Percentiles rank a stretch among this genome's conserved stretches.
These are phyloP conservation scores for Cercospora brassicicola DNA, from an alignment of 2,329 filamentous ascomycete genomes.

Conservation along the genomic window DNA sequence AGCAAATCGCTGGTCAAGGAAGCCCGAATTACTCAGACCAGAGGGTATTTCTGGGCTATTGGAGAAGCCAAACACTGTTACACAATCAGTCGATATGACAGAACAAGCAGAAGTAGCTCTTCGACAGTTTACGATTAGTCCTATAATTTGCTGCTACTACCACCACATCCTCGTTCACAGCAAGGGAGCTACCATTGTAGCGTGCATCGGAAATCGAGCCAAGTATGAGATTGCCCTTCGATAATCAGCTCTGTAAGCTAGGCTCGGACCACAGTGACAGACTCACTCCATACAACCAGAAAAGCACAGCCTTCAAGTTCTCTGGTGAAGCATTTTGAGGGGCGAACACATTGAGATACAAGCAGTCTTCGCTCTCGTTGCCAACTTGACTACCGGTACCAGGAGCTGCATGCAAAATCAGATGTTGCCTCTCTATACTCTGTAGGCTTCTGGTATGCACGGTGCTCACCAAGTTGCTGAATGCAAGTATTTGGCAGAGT, in stretches of 20 bases:
- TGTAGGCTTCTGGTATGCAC: too few relatives aligned
- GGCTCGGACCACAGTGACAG: slow-evolving; percentile 34
- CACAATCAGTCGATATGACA: not conserved
- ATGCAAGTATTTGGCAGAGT: not conserved
- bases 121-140: slow-evolving; percentile 30
- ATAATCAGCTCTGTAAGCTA: slow-evolving; percentile 24
- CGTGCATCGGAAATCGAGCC: slow-evolving; percentile 17
- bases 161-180: slow-evolving; percentile 40
- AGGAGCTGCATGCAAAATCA: not conserved
- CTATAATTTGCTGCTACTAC: slow-evolving; percentile 40
- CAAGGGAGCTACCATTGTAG: slow-evolving; percentile 40
- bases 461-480: not conserved
- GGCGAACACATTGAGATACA: slow-evolving; percentile 40
- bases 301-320: slow-evolving; percentile 37
- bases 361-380: slow-evolving; percentile 40
- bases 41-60: slow-evolving; percentile 39
- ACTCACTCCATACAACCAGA: slow-evolving; percentile 41
- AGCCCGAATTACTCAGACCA: slow-evolving; percentile 40
- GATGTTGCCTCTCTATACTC: too few relatives aligned
- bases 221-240: not conserved
- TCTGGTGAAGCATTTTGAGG: slow-evolving; percentile 34
- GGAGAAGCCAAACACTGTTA: slow-evolving; percentile 46
- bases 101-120: not conserved
- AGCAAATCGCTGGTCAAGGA: slow-evolving; percentile 41
- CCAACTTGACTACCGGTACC: not conserved